phyloP scores from a whole-genome alignment of 345 rosid genomes.

The Anastatica hierochuntica region DNA sequence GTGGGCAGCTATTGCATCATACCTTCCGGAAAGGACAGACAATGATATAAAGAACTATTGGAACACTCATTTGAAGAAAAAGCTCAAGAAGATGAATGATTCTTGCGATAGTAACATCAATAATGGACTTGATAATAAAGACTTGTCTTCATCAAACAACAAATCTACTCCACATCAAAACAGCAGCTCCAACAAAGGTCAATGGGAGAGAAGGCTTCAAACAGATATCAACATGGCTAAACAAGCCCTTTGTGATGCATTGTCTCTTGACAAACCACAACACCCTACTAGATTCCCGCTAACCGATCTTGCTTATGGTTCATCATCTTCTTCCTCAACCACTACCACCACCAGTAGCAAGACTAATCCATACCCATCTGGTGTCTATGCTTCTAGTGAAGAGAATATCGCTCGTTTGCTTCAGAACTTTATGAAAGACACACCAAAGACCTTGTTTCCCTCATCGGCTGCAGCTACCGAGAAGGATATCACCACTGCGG shows the following conservation, averaged over 20 bases:
- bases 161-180: conserved; percentile 5
- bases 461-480: conserved; percentile 20
- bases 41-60: conserved; percentile 90
- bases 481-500: conserved; percentile 21
- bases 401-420: conserved; percentile 70
- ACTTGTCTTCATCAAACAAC: conserved; percentile 25
- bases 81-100: conserved; percentile 42
- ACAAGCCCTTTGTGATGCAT: conserved; percentile 70
- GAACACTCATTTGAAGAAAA: conserved; percentile 90
- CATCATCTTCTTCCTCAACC: conserved; percentile 22
- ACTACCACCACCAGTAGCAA: conserved; percentile 12
- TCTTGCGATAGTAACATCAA: conserved; percentile 23
- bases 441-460: conserved; percentile 20
- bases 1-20: conserved; percentile 99
- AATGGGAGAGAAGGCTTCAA: conserved; percentile 89
- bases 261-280: conserved; percentile 47
- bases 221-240: conserved; percentile 76
- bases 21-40: conserved; percentile 91
- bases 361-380: conserved; percentile 13
- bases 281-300: conserved; percentile 3
- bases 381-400: conserved; percentile 47
- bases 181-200: conserved; percentile 43
- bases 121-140: conserved; percentile 27
- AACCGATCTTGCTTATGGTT: conserved; percentile 6
- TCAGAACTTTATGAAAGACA: conserved; percentile 47